Conservation (phyloP, 2,329 filamentous ascomycete genomes). For the Trichoderma sp. region DNA sequence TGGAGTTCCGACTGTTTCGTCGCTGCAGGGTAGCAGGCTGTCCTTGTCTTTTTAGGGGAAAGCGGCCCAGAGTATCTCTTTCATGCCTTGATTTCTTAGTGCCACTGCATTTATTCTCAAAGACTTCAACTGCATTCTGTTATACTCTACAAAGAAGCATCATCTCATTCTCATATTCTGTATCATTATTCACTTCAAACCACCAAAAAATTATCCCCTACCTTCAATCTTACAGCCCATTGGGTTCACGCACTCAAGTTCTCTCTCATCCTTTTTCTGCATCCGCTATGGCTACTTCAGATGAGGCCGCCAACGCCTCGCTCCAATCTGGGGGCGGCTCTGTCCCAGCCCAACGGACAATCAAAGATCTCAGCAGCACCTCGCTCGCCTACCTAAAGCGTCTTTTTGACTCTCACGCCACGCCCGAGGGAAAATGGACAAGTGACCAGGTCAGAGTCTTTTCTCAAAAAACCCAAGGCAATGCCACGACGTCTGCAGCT, state of each 20-base stretch:
- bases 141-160: neutral
- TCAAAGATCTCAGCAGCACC: conserved; percentile 48
- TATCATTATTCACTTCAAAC: neutral
- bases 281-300: conserved; percentile 15
- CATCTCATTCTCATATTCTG: neutral
- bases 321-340: conserved; percentile 54
- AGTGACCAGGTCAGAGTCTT: conserved; percentile 52
- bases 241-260: neutral
- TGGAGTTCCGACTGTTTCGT: neutral
- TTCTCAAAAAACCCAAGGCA: conserved; percentile 52
- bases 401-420: conserved; percentile 52
- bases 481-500: conserved; percentile 40
- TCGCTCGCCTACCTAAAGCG: conserved; percentile 50
- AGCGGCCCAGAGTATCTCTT: neutral
- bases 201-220: too few species aligned
- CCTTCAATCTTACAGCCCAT: neutral
- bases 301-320: conserved; percentile 24
- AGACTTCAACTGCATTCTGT: neutral
- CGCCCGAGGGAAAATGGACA: conserved; percentile 50
- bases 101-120: neutral
- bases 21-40: neutral
- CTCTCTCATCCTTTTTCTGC: neutral
- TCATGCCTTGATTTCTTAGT: neutral
- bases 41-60: neutral
- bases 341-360: conserved; percentile 46